Evolutionary conservation across 169 alveolate species (phyloP).

Genomic region (Eimeria acervulina): DNA sequence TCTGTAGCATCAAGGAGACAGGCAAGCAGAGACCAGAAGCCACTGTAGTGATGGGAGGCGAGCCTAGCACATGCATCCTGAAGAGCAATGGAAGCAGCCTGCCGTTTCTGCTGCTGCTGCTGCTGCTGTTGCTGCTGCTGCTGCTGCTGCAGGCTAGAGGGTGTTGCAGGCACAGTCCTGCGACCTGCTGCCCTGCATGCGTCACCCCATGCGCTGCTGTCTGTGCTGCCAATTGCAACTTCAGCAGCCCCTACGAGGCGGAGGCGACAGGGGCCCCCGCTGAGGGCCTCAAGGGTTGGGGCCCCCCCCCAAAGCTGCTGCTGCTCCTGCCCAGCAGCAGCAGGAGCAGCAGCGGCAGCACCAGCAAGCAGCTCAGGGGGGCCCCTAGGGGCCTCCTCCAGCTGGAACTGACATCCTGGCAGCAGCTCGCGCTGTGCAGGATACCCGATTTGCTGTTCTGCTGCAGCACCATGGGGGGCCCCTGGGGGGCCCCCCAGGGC

Average conservation of each 20-base stretch:
- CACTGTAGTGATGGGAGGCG: conserved; percentile 62
- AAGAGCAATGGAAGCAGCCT: not conserved
- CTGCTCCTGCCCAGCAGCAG: too few species aligned
- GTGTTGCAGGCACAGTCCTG: not conserved
- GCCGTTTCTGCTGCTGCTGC: not conserved
- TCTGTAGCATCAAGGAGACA: conserved; percentile 32
- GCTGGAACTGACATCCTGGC: conserved; percentile 27
- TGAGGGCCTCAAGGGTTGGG: not conserved
- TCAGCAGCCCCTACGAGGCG: conserved; percentile 48
- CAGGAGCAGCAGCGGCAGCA: too few species aligned
- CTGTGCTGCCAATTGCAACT: not conserved
- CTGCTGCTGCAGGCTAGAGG: not conserved
- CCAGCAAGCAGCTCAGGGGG: not conserved
- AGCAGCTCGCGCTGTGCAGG: conserved; percentile 29
- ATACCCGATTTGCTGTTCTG: not conserved
- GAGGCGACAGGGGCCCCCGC: conserved; percentile 7
- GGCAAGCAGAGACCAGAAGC: conserved; percentile 73
- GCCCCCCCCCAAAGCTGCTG: not conserved
- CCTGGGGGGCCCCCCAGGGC: too few species aligned
- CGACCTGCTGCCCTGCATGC: not conserved
- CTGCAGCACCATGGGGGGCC: not conserved
- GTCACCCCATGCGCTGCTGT: not conserved
- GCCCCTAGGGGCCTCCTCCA: not conserved
- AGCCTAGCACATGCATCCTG: conserved; percentile 34
- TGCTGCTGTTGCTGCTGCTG: conserved; percentile 52